Evolutionary conservation across 192 early-diverging fungal genomes (phyloP).

Genomic region (Mortierella alpina): DNA sequence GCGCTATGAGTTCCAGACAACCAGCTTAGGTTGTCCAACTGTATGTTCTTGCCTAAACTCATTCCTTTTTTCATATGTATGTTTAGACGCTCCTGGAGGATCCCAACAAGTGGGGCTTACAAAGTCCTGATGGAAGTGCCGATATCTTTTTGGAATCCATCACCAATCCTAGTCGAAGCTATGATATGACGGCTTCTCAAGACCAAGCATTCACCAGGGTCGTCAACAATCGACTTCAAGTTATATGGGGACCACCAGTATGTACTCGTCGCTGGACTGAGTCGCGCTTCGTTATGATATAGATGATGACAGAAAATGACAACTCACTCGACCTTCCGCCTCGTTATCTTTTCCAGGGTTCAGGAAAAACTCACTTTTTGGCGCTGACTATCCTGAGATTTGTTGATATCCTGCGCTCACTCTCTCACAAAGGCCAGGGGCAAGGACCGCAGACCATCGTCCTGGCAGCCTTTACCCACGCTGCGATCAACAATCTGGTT

Average conservation of each 20-base stretch:
- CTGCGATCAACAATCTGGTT: constrained; percentile 58
- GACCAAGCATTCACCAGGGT: constrained; percentile 50
- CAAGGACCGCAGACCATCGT: constrained; percentile 56
- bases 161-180: constrained; percentile 31
- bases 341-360: constrained; percentile 49
- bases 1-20: neutral
- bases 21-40: neutral
- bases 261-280: neutral
- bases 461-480: constrained; percentile 61
- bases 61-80: neutral
- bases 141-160: constrained; percentile 53
- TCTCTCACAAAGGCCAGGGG: constrained; percentile 27
- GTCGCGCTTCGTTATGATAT: neutral
- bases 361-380: constrained; percentile 64
- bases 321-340: neutral
- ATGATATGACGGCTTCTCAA: constrained; percentile 60
- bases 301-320: neutral
- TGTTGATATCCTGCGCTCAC: constrained; percentile 40
- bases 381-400: constrained; percentile 57
- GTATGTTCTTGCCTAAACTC: neutral
- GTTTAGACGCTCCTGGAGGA: constrained; percentile 46
- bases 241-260: constrained; percentile 66
- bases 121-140: neutral
- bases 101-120: constrained; percentile 58
- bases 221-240: constrained; percentile 52